Base-by-base conservation (phyloP, 352 stramenopile species). In the Phytophthora sansomeana region DNA sequence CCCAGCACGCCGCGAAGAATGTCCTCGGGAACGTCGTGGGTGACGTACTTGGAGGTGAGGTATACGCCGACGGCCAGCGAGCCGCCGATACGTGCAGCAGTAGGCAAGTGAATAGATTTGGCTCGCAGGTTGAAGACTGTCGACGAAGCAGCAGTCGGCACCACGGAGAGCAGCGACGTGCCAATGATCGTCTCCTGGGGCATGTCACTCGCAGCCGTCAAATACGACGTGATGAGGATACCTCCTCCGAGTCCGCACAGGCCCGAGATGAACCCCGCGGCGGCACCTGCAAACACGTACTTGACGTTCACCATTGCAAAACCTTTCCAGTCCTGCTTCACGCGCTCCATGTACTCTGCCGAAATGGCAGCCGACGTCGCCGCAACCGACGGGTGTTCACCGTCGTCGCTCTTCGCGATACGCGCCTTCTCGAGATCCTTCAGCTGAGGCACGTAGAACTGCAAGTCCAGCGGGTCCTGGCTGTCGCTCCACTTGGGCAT, bases 171-270 rank as follows among this genome's bases (percentile, higher is more conserved):
- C 46, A 96, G 71, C 54, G 87, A 96, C 16, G 87, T 96, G 41
- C 87, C 87, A 46, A 96, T 93, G 66, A 96, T 93, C 7, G 74
- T 74, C 53, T 81, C 77, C 67, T 96, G 87, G 11, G 87, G 83
- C 87, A 96, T 93, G 70, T 96, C 87, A 66, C 87, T 96, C 6
- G 85, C 83, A 29, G 86, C 83, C 16, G 87, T 96, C 49, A 96
- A 71, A 66, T 96, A 96, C 3, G 87, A 83, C 14, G 87, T 96
- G 67, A 96, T 96, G 56, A 96, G 77, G 58, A 96, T 92, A 17
- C 87, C 87, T 54, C 87, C 87, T 67, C 87, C 87, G 32, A 94
- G 74, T 30, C 87, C 87, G 39, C 87, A 96, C 7, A 96, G 71
- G 1, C 87, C 87, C 17, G 87, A 96, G 71, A 96, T 89, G 70